Percentiles rank a stretch among this genome's conserved stretches.
These are phyloP conservation scores for Mucor plumbeus DNA, from an alignment of 371 early-diverging fungal species.

Conservation along the genomic window DNA sequence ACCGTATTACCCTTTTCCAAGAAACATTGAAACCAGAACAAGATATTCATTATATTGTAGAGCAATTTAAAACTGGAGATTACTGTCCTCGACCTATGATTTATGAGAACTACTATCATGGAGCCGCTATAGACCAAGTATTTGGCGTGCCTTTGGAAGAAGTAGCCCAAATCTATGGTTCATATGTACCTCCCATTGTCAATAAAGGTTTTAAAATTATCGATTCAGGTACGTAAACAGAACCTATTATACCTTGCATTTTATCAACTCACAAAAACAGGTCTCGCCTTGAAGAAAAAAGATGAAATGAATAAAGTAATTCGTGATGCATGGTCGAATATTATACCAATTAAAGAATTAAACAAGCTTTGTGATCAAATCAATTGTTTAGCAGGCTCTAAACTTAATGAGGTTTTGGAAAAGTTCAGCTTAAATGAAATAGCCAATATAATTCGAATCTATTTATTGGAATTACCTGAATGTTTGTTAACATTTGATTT, in stretches of 20 bases:
- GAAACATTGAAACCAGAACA: constrained; percentile 78
- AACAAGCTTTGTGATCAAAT: constrained; percentile 63
- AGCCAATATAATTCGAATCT: constrained; percentile 67
- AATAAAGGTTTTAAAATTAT: constrained; percentile 49
- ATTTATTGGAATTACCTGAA: constrained; percentile 75
- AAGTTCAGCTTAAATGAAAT: constrained; percentile 59
- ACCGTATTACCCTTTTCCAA: constrained; percentile 68
- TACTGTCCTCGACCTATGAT: constrained; percentile 73
- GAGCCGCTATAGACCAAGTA: constrained; percentile 67
- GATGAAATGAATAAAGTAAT: constrained; percentile 21
- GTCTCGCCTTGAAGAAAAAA: background rate
- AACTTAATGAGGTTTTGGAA: constrained; percentile 56
- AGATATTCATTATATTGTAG: constrained; percentile 76
- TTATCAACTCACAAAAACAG: background rate
- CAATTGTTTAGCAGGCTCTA: constrained; percentile 52
- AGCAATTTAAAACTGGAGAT: constrained; percentile 75
- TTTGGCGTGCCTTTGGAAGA: constrained; percentile 79
- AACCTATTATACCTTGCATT: constrained; percentile 24
- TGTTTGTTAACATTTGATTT: constrained; percentile 73
- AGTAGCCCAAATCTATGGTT: constrained; percentile 59
- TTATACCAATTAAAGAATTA: constrained; percentile 41
- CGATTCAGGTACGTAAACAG: constrained; percentile 38
- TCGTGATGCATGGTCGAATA: constrained; percentile 60
- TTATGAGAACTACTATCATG: constrained; percentile 70
- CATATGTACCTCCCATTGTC: constrained; percentile 65